Evolutionary conservation across 495 filamentous ascomycete species (phyloP).

Genomic region (Xylaria scruposa): DNA sequence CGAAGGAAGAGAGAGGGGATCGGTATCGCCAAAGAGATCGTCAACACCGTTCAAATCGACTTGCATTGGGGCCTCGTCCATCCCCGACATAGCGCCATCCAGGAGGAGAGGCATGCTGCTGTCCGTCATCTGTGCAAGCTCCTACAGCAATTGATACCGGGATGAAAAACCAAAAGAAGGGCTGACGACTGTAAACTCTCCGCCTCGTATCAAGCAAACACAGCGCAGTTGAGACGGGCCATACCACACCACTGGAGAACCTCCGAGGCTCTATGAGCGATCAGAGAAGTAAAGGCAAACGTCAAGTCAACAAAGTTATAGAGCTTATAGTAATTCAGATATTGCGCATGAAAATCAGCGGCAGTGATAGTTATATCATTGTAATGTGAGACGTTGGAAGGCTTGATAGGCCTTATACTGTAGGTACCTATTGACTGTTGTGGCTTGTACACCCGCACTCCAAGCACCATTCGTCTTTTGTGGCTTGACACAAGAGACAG

Average conservation of each 20-base stretch:
- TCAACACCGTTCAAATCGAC: slow-evolving; percentile 71
- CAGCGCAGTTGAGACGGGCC: not conserved
- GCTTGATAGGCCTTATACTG: not conserved
- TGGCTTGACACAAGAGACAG: not conserved
- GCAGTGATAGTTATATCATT: not conserved
- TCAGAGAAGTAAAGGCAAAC: not conserved
- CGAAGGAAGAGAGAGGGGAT: slow-evolving; percentile 60
- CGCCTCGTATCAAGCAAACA: slow-evolving; percentile 4
- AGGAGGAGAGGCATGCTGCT: slow-evolving; percentile 48
- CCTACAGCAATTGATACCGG: not conserved
- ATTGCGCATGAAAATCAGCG: not conserved
- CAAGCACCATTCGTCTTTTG: not conserved
- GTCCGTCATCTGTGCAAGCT: slow-evolving; percentile 33
- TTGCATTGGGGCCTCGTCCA: slow-evolving; percentile 61
- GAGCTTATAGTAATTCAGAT: not conserved
- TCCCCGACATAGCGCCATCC: slow-evolving; percentile 37
- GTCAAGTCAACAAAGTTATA: not conserved
- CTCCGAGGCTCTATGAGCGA: not conserved
- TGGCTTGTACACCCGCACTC: not conserved
- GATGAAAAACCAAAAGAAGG: not conserved
- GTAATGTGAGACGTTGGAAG: not conserved
- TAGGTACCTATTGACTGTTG: not conserved
- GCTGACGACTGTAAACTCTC: not conserved
- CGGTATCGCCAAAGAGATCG: slow-evolving; percentile 78
- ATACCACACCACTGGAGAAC: not conserved